These are phyloP conservation scores for Colletotrichum sp. DNA, from an alignment of 2,329 filamentous ascomycete genomes.

Conservation along the genomic window DNA sequence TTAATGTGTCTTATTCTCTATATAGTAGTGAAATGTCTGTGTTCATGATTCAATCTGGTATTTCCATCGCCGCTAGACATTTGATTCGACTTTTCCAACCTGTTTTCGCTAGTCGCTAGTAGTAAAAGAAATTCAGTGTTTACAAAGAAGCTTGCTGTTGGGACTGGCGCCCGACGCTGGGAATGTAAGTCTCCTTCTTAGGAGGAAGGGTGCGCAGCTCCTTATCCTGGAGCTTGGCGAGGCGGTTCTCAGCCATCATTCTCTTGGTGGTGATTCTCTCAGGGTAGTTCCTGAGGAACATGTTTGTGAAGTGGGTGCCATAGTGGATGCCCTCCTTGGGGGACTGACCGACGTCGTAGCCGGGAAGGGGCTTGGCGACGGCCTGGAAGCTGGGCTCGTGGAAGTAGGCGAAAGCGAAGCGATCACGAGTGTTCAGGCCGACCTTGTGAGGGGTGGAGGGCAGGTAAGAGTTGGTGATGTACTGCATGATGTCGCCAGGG, in stretches of 20 bases:
- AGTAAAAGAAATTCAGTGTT: background rate
- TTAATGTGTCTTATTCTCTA: background rate
- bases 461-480: conserved; percentile 49
- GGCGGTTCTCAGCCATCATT: conserved; percentile 36
- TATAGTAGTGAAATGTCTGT: background rate
- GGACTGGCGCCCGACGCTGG: background rate
- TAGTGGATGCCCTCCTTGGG: conserved; percentile 49
- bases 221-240: conserved; percentile 25
- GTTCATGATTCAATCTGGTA: background rate
- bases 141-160: background rate
- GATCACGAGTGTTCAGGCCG: conserved; percentile 50
- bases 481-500: conserved; percentile 58
- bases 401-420: conserved; percentile 56
- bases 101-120: background rate
- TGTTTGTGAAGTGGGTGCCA: conserved; percentile 57
- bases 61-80: background rate
- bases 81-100: background rate
- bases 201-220: conserved; percentile 27
- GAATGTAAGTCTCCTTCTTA: background rate
- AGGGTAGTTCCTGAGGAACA: conserved; percentile 55
- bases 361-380: conserved; percentile 45
- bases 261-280: conserved; percentile 47
- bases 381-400: conserved; percentile 55
- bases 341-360: conserved; percentile 35
- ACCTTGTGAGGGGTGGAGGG: conserved; percentile 56